phyloP scores from a whole-genome alignment of 2,329 filamentous ascomycete species.

The Ophiocordyceps unilateralis region DNA sequence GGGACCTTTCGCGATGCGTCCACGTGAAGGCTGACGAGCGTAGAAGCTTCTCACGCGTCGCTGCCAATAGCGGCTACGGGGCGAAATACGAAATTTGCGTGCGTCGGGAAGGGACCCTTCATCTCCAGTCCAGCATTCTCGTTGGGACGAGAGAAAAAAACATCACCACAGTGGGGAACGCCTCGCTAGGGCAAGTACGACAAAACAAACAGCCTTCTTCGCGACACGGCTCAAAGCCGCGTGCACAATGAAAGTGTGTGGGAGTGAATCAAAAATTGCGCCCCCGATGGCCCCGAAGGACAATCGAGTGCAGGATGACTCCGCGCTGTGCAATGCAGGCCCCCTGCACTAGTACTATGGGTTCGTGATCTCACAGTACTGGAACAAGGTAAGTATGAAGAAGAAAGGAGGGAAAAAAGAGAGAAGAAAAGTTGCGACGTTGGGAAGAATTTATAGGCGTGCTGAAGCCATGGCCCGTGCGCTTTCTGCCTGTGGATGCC shows the following conservation, averaged over 20 bases:
- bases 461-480: no score
- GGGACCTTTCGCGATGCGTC: no score
- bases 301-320: slow-evolving; percentile 29
- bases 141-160: no score
- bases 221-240: slow-evolving; percentile 18
- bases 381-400: slow-evolving; percentile 35
- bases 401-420: slow-evolving; percentile 14
- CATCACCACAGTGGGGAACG: no score
- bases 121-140: no score
- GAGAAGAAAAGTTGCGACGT: not conserved
- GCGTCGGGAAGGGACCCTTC: no score
- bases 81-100: no score
- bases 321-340: slow-evolving; percentile 38
- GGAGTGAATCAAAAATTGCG: slow-evolving; percentile 28
- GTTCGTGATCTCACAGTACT: slow-evolving; percentile 25
- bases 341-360: slow-evolving; percentile 21
- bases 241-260: slow-evolving; percentile 25
- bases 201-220: slow-evolving; percentile 21
- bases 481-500: slow-evolving; percentile 3
- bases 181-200: not conserved
- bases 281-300: slow-evolving; percentile 33
- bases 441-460: slow-evolving; percentile 8
- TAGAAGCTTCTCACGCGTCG: no score
- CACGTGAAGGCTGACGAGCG: no score
- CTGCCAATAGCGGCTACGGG: no score